Evolutionary conservation across 306 rosid species (phyloP).

Genomic region (Bauhinia variegata): DNA sequence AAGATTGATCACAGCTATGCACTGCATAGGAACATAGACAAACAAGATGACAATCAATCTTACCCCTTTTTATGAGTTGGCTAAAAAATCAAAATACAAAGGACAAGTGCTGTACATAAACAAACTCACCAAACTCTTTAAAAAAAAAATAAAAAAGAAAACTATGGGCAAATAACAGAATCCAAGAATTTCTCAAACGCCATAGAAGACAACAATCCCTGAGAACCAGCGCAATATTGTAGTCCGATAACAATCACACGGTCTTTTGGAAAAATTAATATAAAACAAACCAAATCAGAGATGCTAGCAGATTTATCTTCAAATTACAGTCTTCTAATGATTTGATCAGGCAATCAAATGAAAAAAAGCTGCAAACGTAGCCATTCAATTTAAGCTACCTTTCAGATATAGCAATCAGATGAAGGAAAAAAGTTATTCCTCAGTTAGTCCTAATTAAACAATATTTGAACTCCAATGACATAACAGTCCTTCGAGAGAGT

Average conservation of each 20-base stretch:
- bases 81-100: too few relatives aligned
- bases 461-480: too few relatives aligned
- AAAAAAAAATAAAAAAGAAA: too few relatives aligned
- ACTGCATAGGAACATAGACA: constrained; percentile 55
- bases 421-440: not conserved
- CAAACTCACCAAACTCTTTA: too few relatives aligned
- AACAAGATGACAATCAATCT: constrained; percentile 26
- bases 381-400: not conserved
- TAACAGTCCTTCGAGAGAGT: too few relatives aligned
- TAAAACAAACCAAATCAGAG: not conserved
- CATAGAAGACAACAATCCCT: too few relatives aligned
- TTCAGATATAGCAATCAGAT: constrained; percentile 1
- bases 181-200: too few relatives aligned
- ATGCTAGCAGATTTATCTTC: not conserved
- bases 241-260: not conserved
- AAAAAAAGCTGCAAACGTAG: constrained; percentile 18
- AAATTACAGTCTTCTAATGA: not conserved
- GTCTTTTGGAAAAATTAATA: not conserved
- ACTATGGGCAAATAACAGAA: not conserved
- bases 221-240: too few relatives aligned
- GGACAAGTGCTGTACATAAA: too few relatives aligned
- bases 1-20: constrained; percentile 61
- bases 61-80: not conserved
- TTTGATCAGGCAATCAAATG: constrained; percentile 7
- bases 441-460: not conserved